Base-by-base conservation (phyloP, 495 filamentous ascomycete species). In the Lepidopterella palustris region DNA sequence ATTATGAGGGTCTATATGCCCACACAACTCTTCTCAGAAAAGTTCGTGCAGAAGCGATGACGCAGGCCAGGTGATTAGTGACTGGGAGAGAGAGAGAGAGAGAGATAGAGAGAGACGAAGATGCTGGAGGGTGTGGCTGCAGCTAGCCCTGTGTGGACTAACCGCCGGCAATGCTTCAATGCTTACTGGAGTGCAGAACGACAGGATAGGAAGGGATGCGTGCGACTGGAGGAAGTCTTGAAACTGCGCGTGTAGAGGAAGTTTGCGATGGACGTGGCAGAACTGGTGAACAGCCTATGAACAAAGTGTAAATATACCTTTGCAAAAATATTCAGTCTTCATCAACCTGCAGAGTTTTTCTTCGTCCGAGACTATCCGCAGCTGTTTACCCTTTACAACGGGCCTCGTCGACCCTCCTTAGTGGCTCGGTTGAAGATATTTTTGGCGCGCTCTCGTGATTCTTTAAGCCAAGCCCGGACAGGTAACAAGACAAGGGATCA, bases 391-490 rank as follows among this genome's bases (percentile, higher is more conserved):
- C n/a, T n/a, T n/a, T n/a, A n/a, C n/a, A n/a, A n/a, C n/a, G 31
- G 31, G 31, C 31, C 15, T 42, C 35, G 35, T n/a, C n/a, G n/a
- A n/a, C n/a, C n/a, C n/a, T n/a, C n/a, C n/a, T 10, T 42, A 42
- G 35, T 42, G 35, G 35, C 3, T 42, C 35, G 35, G 35, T 13
- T 42, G 39, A 20, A 20, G 15, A 29, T 56, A 56, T 56, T 56
- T 56, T 42, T 0, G 32, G 29, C 32, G 53, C 13, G 13, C 2
- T 55, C 53, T 56, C 53, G 53, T 56, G 53, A 56, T 42, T 42
- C 18, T 18, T 42, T 42, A 11, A 18, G 13, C 35, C 13, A 13
- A 13, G 3, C 35, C 3, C 10, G 3, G 13, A 42, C 35, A 11
- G 10, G 18, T 18, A 15, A 18, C 35, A 42, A 42, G n/a, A n/a